Evolutionary conservation across 148 eudicot species (phyloP).

Genomic region (Rhododendron mucronatum): DNA sequence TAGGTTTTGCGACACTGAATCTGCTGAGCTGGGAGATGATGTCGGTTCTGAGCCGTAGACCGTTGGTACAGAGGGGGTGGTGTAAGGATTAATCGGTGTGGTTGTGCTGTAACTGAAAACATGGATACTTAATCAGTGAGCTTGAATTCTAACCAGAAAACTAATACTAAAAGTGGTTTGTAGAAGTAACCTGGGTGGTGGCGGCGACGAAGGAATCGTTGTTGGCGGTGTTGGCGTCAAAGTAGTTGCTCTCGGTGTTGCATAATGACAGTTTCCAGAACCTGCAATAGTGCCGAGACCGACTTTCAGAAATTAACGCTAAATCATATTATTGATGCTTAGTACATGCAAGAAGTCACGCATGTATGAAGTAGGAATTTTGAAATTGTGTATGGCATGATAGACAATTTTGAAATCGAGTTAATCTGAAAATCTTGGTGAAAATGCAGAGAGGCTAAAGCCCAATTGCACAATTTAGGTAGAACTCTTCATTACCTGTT

Average conservation of each 20-base stretch:
- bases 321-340: background rate
- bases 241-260: slow-evolving; percentile 42
- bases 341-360: background rate
- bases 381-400: background rate
- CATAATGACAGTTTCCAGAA: slow-evolving; percentile 64
- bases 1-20: slow-evolving; percentile 25
- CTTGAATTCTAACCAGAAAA: background rate
- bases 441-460: background rate
- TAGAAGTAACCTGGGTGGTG: slow-evolving; percentile 33
- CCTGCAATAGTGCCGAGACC: slow-evolving; percentile 41
- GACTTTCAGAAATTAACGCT: background rate
- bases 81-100: slow-evolving; percentile 41
- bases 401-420: background rate
- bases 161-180: background rate
- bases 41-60: slow-evolving; percentile 58
- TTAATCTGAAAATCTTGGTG: background rate
- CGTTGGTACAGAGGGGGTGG: slow-evolving; percentile 32
- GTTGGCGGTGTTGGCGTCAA: slow-evolving; percentile 30
- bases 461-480: background rate
- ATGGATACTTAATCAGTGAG: background rate
- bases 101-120: slow-evolving; percentile 33
- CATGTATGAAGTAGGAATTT: background rate
- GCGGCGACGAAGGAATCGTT: slow-evolving; percentile 26
- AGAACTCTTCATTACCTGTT: background rate
- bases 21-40: slow-evolving; percentile 62